Conservation (phyloP, 2,329 filamentous ascomycete genomes). For the Nemania sp. region DNA sequence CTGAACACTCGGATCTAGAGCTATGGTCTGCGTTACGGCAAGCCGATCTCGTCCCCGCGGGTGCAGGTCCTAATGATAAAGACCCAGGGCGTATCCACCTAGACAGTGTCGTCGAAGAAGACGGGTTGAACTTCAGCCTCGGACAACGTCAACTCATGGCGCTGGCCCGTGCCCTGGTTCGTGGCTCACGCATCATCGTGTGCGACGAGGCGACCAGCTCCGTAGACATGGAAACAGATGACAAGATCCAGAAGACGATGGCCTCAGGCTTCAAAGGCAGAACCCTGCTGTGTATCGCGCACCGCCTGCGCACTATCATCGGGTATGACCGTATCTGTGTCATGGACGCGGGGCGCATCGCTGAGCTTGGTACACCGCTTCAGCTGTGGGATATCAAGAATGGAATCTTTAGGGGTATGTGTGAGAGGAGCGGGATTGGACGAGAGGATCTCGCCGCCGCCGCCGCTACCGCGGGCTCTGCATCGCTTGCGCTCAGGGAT, state of each 20-base stretch:
- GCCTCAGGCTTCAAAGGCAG: slow-evolving; percentile 85
- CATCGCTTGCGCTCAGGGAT: slow-evolving; percentile 1
- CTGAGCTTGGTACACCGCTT: slow-evolving; percentile 83
- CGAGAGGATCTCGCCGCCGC: slow-evolving; percentile 62
- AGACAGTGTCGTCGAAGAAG: slow-evolving; percentile 88
- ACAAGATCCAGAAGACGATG: slow-evolving; percentile 93
- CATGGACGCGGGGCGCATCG: slow-evolving; percentile 90
- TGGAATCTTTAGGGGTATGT: slow-evolving; percentile 91
- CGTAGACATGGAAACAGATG: slow-evolving; percentile 96
- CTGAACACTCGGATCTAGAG: slow-evolving; percentile 80
- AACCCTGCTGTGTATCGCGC: slow-evolving; percentile 92
- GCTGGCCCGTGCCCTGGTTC: slow-evolving; percentile 88
- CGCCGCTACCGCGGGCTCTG: neutral
- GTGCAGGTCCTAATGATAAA: slow-evolving; percentile 59
- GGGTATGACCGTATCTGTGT: slow-evolving; percentile 96
- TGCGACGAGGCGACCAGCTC: slow-evolving; percentile 96
- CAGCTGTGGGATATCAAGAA: slow-evolving; percentile 72
- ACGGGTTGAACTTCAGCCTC: slow-evolving; percentile 94
- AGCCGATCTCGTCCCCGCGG: slow-evolving; percentile 74
- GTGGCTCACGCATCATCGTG: slow-evolving; percentile 89
- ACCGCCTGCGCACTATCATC: slow-evolving; percentile 91
- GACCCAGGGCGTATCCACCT: slow-evolving; percentile 74
- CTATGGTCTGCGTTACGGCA: slow-evolving; percentile 83
- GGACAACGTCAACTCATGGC: slow-evolving; percentile 97
- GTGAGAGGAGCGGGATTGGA: slow-evolving; percentile 83